Conservation (phyloP, 1,284 basidiomycete species). For the Leccinum fallax region DNA sequence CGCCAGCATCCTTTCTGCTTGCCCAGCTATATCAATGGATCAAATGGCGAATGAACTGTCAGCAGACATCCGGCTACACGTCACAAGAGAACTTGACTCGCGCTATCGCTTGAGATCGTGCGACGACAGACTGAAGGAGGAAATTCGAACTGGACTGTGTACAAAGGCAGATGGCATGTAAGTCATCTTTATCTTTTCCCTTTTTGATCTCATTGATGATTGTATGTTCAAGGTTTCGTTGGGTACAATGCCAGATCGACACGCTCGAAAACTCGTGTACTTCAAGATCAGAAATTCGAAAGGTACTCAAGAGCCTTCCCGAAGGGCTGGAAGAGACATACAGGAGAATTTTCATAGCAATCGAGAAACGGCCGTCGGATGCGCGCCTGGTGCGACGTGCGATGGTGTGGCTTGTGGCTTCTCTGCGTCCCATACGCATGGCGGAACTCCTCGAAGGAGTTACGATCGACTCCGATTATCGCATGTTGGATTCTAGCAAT, state of each 20-base stretch:
- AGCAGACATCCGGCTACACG: conserved; percentile 7
- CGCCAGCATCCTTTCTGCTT: not conserved
- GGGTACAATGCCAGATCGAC: conserved; percentile 19
- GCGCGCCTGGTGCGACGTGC: conserved; percentile 3
- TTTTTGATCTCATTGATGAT: not conserved
- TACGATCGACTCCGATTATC: conserved; percentile 4
- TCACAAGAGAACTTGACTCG: conserved; percentile 6
- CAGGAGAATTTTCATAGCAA: conserved; percentile 7
- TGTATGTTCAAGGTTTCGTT: conserved; percentile 10
- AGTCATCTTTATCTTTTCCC: not conserved
- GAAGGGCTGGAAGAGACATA: conserved; percentile 18
- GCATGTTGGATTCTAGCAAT: not conserved
- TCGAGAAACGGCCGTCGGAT: not conserved
- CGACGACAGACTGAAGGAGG: not conserved
- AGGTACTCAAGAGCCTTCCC: conserved; percentile 7
- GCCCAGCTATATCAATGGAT: conserved; percentile 9
- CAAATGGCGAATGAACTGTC: conserved; percentile 7
- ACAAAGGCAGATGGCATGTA: conserved; percentile 7
- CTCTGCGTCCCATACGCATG: conserved; percentile 3
- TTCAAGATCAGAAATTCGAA: not conserved
- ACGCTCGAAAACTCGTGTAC: conserved; percentile 2
- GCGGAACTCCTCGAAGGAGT: not conserved
- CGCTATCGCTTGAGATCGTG: conserved; percentile 1
- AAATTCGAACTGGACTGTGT: conserved; percentile 1
- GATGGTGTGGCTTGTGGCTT: conserved; percentile 10